Evolutionary conservation across 805 yeast genomes (phyloP).

Genomic region (Myxozyma lipomycoides): DNA sequence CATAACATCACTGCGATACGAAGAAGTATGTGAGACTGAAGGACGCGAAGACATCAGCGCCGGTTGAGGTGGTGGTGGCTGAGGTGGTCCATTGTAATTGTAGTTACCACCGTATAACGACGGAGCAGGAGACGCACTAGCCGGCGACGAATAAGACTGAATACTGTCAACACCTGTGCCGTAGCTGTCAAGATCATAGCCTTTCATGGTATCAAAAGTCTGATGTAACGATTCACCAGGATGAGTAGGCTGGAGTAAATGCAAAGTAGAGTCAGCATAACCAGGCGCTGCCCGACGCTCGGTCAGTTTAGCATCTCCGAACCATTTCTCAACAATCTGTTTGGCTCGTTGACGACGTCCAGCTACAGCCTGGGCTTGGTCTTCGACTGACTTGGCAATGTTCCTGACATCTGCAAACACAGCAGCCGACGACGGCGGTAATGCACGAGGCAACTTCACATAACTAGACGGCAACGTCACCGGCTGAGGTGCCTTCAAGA

Average conservation of each 20-base stretch:
- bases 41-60: background rate
- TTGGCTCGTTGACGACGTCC: conserved; percentile 32
- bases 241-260: conserved; percentile 32
- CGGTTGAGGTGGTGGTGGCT: background rate
- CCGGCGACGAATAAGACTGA: background rate
- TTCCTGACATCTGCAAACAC: conserved; percentile 34
- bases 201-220: background rate
- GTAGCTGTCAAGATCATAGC: background rate
- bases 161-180: background rate
- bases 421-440: conserved; percentile 37
- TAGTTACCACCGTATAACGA: background rate
- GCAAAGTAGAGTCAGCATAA: conserved; percentile 37
- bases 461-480: conserved; percentile 51
- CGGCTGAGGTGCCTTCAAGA: conserved; percentile 52
- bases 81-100: background rate
- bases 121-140: conserved; percentile 3
- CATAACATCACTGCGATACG: conserved; percentile 7
- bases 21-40: conserved; percentile 7
- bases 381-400: conserved; percentile 37
- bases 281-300: conserved; percentile 44
- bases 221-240: background rate
- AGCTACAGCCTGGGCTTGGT: conserved; percentile 33
- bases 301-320: conserved; percentile 30
- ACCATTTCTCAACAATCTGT: conserved; percentile 38
- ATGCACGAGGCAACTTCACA: conserved; percentile 37